These are phyloP conservation scores for Solanum hybrid DNA, from an alignment of 305 asterid species.

Conservation along the genomic window DNA sequence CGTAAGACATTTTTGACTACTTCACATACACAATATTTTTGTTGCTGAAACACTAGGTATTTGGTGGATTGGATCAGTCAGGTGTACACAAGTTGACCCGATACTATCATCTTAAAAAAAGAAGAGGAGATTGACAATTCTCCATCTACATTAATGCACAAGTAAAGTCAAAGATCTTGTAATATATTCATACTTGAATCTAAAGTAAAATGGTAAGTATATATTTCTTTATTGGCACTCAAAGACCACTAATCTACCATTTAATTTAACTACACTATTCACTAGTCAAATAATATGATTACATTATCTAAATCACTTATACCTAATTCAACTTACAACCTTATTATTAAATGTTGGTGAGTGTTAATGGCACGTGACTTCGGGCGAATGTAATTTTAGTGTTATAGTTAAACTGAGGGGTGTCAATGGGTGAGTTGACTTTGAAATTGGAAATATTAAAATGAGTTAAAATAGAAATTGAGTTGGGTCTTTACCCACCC, in stretches of 20 bases:
- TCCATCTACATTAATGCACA: not conserved
- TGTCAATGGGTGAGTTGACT: not conserved
- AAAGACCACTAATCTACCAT: not conserved
- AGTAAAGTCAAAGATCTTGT: not conserved
- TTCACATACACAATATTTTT: not conserved
- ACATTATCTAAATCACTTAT: not conserved
- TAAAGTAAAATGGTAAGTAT: not conserved
- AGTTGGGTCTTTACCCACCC: not conserved
- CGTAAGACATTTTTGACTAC: not conserved
- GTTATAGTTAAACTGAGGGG: not conserved
- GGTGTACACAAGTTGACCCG: not conserved
- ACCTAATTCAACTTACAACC: not conserved
- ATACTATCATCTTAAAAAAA: not conserved
- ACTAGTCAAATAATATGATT: not conserved
- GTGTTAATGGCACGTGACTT: not conserved
- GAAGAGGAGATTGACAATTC: not conserved
- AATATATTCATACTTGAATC: not conserved
- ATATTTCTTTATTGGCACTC: not conserved
- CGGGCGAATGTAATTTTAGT: not conserved
- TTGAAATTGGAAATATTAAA: not conserved
- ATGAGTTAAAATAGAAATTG: not conserved
- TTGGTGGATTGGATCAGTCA: rapidly evolving
- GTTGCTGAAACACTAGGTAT: not conserved
- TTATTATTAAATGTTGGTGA: not conserved
- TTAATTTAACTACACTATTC: not conserved